A percentile compares a stretch with the other conserved stretches of the same genome.
Evolutionary conservation across 257 asterid species (phyloP).

Genomic region (Jasminum sambac): DNA sequence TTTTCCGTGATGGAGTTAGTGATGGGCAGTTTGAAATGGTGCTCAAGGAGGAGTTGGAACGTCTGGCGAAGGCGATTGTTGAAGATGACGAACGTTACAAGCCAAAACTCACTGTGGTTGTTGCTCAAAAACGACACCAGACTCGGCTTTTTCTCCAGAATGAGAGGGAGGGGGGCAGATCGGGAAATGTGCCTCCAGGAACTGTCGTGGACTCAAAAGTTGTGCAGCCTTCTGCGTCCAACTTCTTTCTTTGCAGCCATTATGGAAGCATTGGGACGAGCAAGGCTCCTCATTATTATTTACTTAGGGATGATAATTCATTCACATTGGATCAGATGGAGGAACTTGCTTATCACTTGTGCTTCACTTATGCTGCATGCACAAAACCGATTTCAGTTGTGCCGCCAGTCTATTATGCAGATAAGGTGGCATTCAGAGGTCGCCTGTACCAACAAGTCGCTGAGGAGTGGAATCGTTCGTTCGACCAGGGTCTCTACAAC

Average conservation of each 20-base stretch:
- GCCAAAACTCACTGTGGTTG: constrained; percentile 61
- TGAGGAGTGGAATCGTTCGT: constrained; percentile 36
- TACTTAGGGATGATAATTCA: constrained; percentile 53
- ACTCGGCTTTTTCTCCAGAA: constrained; percentile 55
- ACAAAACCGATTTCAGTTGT: constrained; percentile 76
- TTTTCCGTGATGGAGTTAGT: constrained; percentile 80
- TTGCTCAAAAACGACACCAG: constrained; percentile 73
- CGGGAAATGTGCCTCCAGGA: constrained; percentile 66
- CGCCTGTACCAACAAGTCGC: constrained; percentile 59
- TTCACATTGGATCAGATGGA: constrained; percentile 57
- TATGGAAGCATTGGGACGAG: constrained; percentile 74
- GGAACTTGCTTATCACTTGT: constrained; percentile 59
- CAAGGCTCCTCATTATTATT: constrained; percentile 72
- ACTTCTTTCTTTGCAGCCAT: constrained; percentile 80
- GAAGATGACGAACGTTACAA: constrained; percentile 21
- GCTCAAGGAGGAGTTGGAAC: constrained; percentile 49
- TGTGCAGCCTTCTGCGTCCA: constrained; percentile 60
- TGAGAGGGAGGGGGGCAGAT: constrained; percentile 21
- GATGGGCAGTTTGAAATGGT: constrained; percentile 76
- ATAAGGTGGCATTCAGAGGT: constrained; percentile 76
- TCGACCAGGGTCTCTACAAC: constrained; percentile 37
- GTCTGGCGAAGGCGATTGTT: constrained; percentile 33
- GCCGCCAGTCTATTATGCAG: constrained; percentile 79
- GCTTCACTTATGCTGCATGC: constrained; percentile 72
- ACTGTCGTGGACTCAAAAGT: constrained; percentile 71